Percentiles rank a stretch among this genome's conserved stretches.
Evolutionary conservation across 768 basidiomycete genomes (phyloP).

Genomic region (Rhodosporidiobolus sp.): DNA sequence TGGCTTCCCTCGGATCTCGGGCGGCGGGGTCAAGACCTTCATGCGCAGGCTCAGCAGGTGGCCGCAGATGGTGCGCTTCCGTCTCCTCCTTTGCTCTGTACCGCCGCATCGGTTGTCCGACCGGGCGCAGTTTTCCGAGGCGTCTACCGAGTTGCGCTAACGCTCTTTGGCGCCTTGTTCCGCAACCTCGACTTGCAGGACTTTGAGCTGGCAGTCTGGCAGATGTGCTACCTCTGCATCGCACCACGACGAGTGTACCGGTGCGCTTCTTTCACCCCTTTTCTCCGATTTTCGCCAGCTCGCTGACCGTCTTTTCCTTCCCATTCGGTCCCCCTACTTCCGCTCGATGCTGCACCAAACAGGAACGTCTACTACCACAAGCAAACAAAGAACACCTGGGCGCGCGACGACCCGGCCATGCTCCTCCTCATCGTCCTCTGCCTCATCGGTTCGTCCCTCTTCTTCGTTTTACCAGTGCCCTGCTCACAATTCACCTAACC

Average conservation of each 20-base stretch:
- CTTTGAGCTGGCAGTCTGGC: slow-evolving; percentile 95
- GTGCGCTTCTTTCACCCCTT: slow-evolving; percentile 41
- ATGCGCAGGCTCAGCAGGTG: slow-evolving; percentile 16
- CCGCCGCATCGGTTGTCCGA: background rate
- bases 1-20: slow-evolving; percentile 15
- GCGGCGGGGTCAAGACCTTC: slow-evolving; percentile 30
- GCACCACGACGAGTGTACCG: slow-evolving; percentile 82
- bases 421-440: slow-evolving; percentile 70
- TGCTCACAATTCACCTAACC: background rate
- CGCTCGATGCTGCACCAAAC: slow-evolving; percentile 54
- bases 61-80: slow-evolving; percentile 28
- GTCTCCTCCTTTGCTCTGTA: background rate
- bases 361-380: slow-evolving; percentile 98
- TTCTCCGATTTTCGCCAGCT: background rate
- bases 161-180: background rate
- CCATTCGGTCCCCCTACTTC: slow-evolving; percentile 25
- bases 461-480: background rate
- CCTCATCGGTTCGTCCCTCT: slow-evolving; percentile 64
- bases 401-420: slow-evolving; percentile 93
- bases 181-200: slow-evolving; percentile 94
- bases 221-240: slow-evolving; percentile 86
- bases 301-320: slow-evolving; percentile 42
- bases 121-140: no score
- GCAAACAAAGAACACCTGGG: slow-evolving; percentile 98
- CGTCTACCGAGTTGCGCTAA: background rate